Evolutionary conservation across 495 filamentous ascomycete species (phyloP), one percentile per base, ranked within the genome.

Genomic region (Neurospora sp.): DNA sequence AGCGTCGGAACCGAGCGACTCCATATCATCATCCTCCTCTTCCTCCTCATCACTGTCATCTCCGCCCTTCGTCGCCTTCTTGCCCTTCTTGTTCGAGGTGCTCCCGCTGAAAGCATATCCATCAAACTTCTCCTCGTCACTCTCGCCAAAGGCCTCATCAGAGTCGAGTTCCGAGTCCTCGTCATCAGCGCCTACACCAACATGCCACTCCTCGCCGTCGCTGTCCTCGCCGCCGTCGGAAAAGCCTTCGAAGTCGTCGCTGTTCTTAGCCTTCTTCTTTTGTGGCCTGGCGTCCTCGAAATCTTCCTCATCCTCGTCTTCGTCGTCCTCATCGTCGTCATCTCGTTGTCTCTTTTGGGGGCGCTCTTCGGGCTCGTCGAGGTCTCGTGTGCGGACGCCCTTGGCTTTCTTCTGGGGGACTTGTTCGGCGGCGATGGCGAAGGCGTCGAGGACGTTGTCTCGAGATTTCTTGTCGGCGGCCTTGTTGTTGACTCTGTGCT

Each of bases 71-170:
- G 75, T 76, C 48, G 76, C 76, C 71, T 78, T 81, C 70, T 79
- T 79, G 16, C 72, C 72, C 73, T 80, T 82, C 72, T 86, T 88
- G 74, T 83, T 90, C 65, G 82, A 86, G 71, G 81, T 89, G 75
- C 88, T 92, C 53, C 90, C 91, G 3, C 89, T 83, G 76, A 97
- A 97, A 3, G 87, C 84, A 80, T 88, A 95, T 8, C 88, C 90
- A 48, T 92, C 90, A 76, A 96, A 96, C 74, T 84, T 83, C 76
- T 97, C 93, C 80, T 94, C 90, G 76, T 97, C 93, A 75, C 92
- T 94, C 72, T 90, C 90, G 9, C 94, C 95, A 85, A 98, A 91
- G 40, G 95, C 95, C 78, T 97, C 95, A 73, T 98, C 95, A 74
- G 91, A 94, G 79, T 98, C 94, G 69, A 98, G 83, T 73, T 96